Percentiles rank a stretch among this genome's conserved stretches.
These are phyloP conservation scores for Yamadazyma endophytica DNA, from an alignment of 805 yeast genomes.

Conservation along the genomic window DNA sequence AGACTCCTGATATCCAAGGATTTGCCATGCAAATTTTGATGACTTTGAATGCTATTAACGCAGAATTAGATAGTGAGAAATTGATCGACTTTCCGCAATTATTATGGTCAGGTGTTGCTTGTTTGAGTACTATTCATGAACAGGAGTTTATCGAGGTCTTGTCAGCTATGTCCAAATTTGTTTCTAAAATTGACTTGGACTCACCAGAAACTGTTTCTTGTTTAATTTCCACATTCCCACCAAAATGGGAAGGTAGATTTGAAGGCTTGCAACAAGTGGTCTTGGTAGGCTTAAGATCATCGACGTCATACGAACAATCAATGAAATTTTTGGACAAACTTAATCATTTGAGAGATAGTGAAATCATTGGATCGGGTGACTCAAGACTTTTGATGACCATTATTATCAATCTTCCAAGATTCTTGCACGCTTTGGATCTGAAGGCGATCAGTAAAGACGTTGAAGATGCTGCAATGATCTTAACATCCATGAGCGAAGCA, in stretches of 20 bases:
- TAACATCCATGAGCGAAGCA: conserved; percentile 58
- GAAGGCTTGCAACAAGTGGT: conserved; percentile 82
- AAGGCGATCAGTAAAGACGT: conserved; percentile 46
- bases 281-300: conserved; percentile 78
- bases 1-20: conserved; percentile 85
- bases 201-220: conserved; percentile 83
- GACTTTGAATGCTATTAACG: conserved; percentile 91
- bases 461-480: conserved; percentile 36
- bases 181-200: conserved; percentile 81
- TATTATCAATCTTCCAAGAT: conserved; percentile 78
- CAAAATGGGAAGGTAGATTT: conserved; percentile 92
- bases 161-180: conserved; percentile 74
- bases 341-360: conserved; percentile 62
- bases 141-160: conserved; percentile 87
- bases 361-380: conserved; percentile 70
- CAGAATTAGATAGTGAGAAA: conserved; percentile 74
- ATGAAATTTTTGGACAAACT: conserved; percentile 69
- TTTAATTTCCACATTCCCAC: conserved; percentile 82
- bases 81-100: conserved; percentile 86
- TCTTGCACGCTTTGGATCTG: conserved; percentile 70
- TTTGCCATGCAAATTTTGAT: conserved; percentile 95
- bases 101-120: conserved; percentile 94
- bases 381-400: conserved; percentile 68
- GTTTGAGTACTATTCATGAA: conserved; percentile 85
- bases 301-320: conserved; percentile 75